These are phyloP conservation scores for Diplodia seriata DNA, from an alignment of 2,329 filamentous ascomycete species.

Conservation along the genomic window DNA sequence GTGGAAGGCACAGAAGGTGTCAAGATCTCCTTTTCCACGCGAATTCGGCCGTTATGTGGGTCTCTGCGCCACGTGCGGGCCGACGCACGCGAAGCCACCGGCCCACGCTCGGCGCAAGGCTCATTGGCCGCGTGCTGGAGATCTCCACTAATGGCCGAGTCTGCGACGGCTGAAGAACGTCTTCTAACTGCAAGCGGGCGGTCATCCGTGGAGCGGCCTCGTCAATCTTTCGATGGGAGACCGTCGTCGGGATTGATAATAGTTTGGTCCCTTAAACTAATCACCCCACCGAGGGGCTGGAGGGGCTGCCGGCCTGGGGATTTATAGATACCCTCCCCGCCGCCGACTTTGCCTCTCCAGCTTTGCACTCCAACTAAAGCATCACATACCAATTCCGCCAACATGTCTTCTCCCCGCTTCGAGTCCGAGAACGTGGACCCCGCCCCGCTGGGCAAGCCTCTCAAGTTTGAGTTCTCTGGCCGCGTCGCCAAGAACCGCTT, in stretches of 20 bases:
- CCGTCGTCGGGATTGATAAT: constrained; percentile 21
- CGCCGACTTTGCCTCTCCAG: background rate
- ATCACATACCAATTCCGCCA: background rate
- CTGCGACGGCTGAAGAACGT: constrained; percentile 16
- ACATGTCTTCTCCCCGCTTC: constrained; percentile 44
- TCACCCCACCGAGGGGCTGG: constrained; percentile 22
- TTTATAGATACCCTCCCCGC: constrained; percentile 11
- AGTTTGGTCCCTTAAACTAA: constrained; percentile 8
- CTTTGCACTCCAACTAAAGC: constrained; percentile 17
- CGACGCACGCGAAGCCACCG: constrained; percentile 18
- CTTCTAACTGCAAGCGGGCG: constrained; percentile 16
- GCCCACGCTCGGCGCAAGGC: constrained; percentile 19
- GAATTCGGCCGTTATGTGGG: constrained; percentile 22
- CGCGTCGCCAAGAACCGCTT: constrained; percentile 68
- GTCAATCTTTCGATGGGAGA: constrained; percentile 22
- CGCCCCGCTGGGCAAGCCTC: constrained; percentile 51
- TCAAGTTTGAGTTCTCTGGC: constrained; percentile 57
- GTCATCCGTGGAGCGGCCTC: constrained; percentile 12
- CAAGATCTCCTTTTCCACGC: constrained; percentile 28
- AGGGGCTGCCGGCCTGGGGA: background rate
- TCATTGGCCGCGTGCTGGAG: constrained; percentile 9
- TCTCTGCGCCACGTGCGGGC: constrained; percentile 27
- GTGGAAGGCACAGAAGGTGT: background rate
- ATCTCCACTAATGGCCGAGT: constrained; percentile 3
- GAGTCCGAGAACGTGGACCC: constrained; percentile 51